Conservation (phyloP, 495 filamentous ascomycete genomes). For the Hypoxylon rickii region DNA sequence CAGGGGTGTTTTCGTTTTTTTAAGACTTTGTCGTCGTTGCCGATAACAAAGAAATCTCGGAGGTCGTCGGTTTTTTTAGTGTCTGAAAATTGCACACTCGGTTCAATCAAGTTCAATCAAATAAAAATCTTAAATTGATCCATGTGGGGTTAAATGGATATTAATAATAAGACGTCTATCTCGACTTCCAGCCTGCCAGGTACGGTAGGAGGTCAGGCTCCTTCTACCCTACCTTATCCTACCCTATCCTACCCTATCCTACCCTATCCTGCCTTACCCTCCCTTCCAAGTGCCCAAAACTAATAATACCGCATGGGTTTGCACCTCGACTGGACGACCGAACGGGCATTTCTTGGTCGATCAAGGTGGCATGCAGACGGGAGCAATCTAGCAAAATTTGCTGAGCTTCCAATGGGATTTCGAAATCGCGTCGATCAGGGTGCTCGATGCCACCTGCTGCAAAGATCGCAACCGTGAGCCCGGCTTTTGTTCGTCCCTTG, state of each 20-base stretch:
- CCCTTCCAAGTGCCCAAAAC: slow-evolving; percentile 5
- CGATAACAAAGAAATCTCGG: slow-evolving; percentile 7
- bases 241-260: not conserved
- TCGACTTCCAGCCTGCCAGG: slow-evolving; percentile 19
- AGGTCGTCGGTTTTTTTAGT: slow-evolving; percentile 2
- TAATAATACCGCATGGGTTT: slow-evolving; percentile 3
- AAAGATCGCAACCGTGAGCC: slow-evolving; percentile 30
- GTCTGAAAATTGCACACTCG: too few relatives aligned
- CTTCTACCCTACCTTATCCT: not conserved
- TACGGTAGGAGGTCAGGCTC: slow-evolving; percentile 27
- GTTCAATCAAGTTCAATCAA: slow-evolving; percentile 12
- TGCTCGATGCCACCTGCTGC: slow-evolving; percentile 30
- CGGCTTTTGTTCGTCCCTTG: slow-evolving; percentile 32
- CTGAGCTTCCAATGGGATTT: slow-evolving; percentile 17
- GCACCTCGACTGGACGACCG: slow-evolving; percentile 16
- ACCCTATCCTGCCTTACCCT: slow-evolving; percentile 1
- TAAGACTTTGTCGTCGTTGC: slow-evolving; percentile 11
- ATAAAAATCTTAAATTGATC: slow-evolving; percentile 20
- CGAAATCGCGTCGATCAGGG: slow-evolving; percentile 23
- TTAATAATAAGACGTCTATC: slow-evolving; percentile 17
- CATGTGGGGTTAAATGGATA: slow-evolving; percentile 21
- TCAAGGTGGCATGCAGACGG: slow-evolving; percentile 36
- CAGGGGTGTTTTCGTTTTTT: too few relatives aligned
- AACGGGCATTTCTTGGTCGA: slow-evolving; percentile 30
- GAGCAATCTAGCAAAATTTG: slow-evolving; percentile 25